These are phyloP conservation scores for Nymphaea colorata DNA, from an alignment of 164 flowering plant genomes.

Conservation along the genomic window DNA sequence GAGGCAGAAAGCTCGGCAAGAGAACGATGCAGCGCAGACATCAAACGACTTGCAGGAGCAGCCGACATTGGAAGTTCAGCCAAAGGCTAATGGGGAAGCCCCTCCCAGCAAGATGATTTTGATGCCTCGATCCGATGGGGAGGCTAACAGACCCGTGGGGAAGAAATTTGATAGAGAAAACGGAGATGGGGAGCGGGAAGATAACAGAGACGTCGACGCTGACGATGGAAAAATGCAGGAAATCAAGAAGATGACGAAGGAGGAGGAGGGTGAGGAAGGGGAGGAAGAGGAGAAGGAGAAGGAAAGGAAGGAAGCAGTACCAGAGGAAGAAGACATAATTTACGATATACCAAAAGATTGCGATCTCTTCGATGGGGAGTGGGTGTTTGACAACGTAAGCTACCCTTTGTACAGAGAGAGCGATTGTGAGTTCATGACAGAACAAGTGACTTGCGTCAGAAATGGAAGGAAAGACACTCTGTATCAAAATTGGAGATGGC, in stretches of 20 bases:
- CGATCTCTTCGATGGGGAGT: slow-evolving; percentile 69
- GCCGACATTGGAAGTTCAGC: not conserved
- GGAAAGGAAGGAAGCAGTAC: slow-evolving; percentile 5
- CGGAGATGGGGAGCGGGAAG: slow-evolving; percentile 9
- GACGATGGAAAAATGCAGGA: not conserved
- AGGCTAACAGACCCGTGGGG: slow-evolving; percentile 1
- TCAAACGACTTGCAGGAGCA: not conserved
- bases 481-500: slow-evolving; percentile 95
- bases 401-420: slow-evolving; percentile 79
- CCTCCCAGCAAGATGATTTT: no score
- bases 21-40: not conserved
- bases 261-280: slow-evolving; percentile 26
- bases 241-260: not conserved
- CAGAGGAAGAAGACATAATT: not conserved
- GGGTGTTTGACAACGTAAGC: slow-evolving; percentile 70
- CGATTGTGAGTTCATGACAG: slow-evolving; percentile 77
- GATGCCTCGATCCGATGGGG: no score
- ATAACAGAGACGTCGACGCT: slow-evolving; percentile 6
- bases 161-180: slow-evolving; percentile 9
- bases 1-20: slow-evolving; percentile 15
- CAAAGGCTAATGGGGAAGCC: no score
- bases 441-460: slow-evolving; percentile 78
- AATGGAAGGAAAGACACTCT: slow-evolving; percentile 77
- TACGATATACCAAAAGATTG: slow-evolving; percentile 41
- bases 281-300: slow-evolving; percentile 30